Base-by-base conservation (phyloP, 768 basidiomycete species). In the Gloeophyllum trabeum region DNA sequence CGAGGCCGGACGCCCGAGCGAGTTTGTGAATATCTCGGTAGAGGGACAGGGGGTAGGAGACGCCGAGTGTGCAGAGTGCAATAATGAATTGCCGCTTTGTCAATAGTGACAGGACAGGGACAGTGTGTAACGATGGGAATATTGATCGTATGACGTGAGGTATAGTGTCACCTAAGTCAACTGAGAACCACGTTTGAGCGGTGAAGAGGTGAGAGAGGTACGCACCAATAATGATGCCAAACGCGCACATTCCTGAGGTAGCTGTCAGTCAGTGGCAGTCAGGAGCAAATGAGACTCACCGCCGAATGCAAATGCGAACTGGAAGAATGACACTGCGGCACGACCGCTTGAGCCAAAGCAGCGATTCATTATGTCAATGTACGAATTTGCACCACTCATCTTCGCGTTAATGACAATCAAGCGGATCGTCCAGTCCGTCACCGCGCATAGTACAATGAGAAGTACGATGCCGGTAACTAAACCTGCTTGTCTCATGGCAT, bases 21-120 rank as follows among this genome's bases (percentile, higher is more conserved):
- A 99, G 79, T 59, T 98, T 98, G 65, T 96, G 89, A 49, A 99
- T 98, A 62, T 98, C 92, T 41, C 94, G 86, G 60, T 98, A 90
- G 18, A 99, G 73, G 5, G 90, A 94, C 28, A 99, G 72, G 0
- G 96, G 96, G 55, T 91, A 98, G 5, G 93, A 96, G 43, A 98
- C 81, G 56, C 79, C 76, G 43, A 83, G 58, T 4, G 92, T 96
- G 65, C 86, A 87, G 41, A 96, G 69, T 40, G 75, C 68, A 51
- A 97, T 94, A 57, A 99, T 69, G 64, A 94, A 87, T 58, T 87
- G 78, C 35, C 94, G 84, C 55, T 91, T 83, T 32, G 83, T 68
- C 58, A 99, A 70, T 45, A 93, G 56, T 21, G 69, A 76, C 43
- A 93, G 71, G 44, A 96, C 61, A 46, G 89, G 82, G 58, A 80